Conservation (phyloP, 2,329 filamentous ascomycete genomes). For the Fusarium chlamydosporum region DNA sequence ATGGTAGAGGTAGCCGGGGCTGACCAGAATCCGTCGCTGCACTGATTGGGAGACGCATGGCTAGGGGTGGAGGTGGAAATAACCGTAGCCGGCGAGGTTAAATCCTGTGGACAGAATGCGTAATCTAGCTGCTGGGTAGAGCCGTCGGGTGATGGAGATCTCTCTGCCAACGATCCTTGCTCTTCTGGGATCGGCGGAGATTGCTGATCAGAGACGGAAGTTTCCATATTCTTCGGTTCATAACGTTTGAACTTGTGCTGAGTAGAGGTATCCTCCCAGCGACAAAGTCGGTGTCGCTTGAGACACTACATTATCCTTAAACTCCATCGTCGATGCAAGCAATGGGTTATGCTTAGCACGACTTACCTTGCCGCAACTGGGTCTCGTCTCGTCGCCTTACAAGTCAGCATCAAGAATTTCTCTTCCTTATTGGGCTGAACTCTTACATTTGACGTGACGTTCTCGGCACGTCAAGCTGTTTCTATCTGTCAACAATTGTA, state of each 20-base stretch:
- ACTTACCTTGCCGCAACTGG: constrained; percentile 2
- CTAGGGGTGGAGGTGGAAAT: background rate
- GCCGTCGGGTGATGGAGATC: background rate
- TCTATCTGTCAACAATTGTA: background rate
- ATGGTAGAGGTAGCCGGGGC: background rate
- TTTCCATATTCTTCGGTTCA: background rate
- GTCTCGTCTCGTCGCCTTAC: constrained; percentile 13
- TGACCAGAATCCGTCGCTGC: background rate
- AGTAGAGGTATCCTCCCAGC: constrained; percentile 2
- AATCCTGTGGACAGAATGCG: background rate
- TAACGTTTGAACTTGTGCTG: constrained; percentile 8
- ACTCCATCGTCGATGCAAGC: background rate
- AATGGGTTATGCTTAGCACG: background rate
- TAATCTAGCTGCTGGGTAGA: background rate
- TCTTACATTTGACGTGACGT: constrained; percentile 15
- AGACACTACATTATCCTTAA: background rate
- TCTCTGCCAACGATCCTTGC: background rate
- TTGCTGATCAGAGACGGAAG: background rate
- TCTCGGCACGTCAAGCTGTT: constrained; percentile 18
- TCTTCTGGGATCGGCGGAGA: background rate
- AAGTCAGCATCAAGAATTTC: background rate
- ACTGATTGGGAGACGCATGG: constrained; percentile 9
- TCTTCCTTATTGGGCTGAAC: background rate
- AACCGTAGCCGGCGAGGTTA: constrained; percentile 6
- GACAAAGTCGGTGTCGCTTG: constrained; percentile 2